Base-by-base conservation (phyloP, 768 basidiomycete genomes). In the Termitomyces eurrhizus region DNA sequence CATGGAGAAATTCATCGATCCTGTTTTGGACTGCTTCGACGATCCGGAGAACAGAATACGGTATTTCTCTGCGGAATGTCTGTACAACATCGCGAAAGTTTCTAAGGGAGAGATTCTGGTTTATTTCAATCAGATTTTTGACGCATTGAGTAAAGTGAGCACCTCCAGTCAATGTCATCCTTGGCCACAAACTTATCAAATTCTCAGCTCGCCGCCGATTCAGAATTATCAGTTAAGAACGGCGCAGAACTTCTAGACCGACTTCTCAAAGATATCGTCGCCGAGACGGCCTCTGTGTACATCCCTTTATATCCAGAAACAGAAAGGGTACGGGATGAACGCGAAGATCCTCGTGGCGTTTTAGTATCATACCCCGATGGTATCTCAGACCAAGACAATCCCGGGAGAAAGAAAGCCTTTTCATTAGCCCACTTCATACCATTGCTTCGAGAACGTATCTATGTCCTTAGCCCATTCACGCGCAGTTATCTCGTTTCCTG, bases 51-150 rank as follows among this genome's bases (percentile, higher is more conserved):
- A 92, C 75, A 83, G 94, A 70, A 93, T 98, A 62, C 86, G 94
- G 48, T 99, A 98, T 76, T 98, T 97, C 78, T 96, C 96, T 6
- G 95, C 94, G 29, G 97, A 99, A 72, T 96, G 95, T 69, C 77
- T 99, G 64, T 99, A 99, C 78, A 99, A 99, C 75, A 95, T 99
- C 64, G 93, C 92, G 32, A 93, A 95, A 74, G 95, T 97, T 16
- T 96, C 95, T 36, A 96, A 97, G 68, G 97, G 96, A 42, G 96
- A 98, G 73, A 89, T 98, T 36, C 77, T 99, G 59, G 86, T 98
- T 14, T 97, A 95, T 71, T 99, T 98, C 78, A 99, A 99, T 69
- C 94, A 95, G 59, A 93, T 98, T 58, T 99, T 99, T 67, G 97
- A 98, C 74, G 90, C 95, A 1, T 80, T 98, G 62, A 95, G 93